phyloP scores from a whole-genome alignment of 106 monocot genomes.

The Dioscorea dumetorum region DNA sequence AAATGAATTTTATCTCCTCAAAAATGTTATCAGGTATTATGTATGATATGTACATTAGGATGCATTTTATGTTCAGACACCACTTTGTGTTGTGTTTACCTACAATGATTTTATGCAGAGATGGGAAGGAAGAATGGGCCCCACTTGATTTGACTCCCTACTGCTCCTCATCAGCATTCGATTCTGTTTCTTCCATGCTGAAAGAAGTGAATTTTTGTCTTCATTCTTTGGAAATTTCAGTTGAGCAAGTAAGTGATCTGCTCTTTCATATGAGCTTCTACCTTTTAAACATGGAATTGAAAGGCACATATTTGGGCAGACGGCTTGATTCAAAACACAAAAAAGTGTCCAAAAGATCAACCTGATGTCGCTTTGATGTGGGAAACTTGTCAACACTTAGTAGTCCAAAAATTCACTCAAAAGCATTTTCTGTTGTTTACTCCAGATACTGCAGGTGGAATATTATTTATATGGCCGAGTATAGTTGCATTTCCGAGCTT shows the following conservation, averaged over 20 bases:
- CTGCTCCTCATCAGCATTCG: constrained; percentile 73
- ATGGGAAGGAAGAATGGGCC: constrained; percentile 66
- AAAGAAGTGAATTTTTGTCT: constrained; percentile 61
- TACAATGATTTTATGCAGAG: constrained; percentile 34
- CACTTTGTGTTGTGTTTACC: neutral
- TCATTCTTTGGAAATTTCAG: constrained; percentile 50
- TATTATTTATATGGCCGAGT: no score
- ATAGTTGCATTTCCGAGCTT: no score
- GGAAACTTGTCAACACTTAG: no score
- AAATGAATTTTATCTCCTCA: constrained; percentile 82
- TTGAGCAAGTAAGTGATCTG: constrained; percentile 64
- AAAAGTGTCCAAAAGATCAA: no score
- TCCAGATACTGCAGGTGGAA: no score
- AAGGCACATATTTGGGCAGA: neutral
- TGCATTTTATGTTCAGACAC: neutral
- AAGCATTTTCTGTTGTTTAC: no score
- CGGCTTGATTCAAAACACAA: no score
- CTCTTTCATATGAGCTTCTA: neutral
- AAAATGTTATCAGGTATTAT: constrained; percentile 42
- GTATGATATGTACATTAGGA: neutral
- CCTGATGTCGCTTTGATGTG: no score
- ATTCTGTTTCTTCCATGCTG: constrained; percentile 61
- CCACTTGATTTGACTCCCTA: constrained; percentile 65
- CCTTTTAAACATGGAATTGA: neutral
- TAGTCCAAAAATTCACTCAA: no score